These are phyloP conservation scores for Lachnellula cervina DNA, from an alignment of 2,329 filamentous ascomycete species.

Conservation along the genomic window DNA sequence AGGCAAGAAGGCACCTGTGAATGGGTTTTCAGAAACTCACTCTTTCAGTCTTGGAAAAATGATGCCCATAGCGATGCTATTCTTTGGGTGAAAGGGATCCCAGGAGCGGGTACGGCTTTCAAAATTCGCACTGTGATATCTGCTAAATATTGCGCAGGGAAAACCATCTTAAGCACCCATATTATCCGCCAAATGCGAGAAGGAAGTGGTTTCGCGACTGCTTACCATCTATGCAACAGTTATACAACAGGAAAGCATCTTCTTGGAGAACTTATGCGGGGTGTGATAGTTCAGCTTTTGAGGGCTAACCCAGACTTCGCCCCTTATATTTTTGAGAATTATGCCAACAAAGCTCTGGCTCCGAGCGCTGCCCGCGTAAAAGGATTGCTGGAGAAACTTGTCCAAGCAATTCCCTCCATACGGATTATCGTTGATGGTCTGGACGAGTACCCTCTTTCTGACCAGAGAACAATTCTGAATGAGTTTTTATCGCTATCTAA, in stretches of 20 bases:
- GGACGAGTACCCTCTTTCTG: slow-evolving; percentile 7
- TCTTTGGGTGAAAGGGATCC: slow-evolving; percentile 16
- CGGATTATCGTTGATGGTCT: slow-evolving; percentile 12
- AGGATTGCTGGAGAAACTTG: slow-evolving; percentile 3
- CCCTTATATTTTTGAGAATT: slow-evolving; percentile 5
- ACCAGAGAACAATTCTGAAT: slow-evolving; percentile 5
- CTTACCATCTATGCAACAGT: slow-evolving; percentile 12
- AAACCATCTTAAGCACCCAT: slow-evolving; percentile 8
- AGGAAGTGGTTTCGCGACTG: background rate
- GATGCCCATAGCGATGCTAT: slow-evolving; percentile 4
- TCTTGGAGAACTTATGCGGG: slow-evolving; percentile 8
- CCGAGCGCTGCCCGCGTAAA: background rate
- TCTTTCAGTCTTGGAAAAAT: slow-evolving; percentile 6
- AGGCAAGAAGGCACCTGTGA: slow-evolving; percentile 9
- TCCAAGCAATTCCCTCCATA: background rate
- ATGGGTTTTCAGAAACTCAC: slow-evolving; percentile 4
- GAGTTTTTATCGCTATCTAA: slow-evolving; percentile 4
- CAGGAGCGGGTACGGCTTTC: slow-evolving; percentile 10
- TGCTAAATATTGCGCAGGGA: slow-evolving; percentile 1
- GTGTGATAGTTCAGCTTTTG: slow-evolving; percentile 6
- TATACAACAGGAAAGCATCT: slow-evolving; percentile 5
- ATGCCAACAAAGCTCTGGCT: slow-evolving; percentile 3
- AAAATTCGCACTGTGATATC: background rate
- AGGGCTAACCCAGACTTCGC: background rate
- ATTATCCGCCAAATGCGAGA: slow-evolving; percentile 4